Base-by-base conservation (phyloP, 768 basidiomycete genomes). In the Phaffia australis region DNA sequence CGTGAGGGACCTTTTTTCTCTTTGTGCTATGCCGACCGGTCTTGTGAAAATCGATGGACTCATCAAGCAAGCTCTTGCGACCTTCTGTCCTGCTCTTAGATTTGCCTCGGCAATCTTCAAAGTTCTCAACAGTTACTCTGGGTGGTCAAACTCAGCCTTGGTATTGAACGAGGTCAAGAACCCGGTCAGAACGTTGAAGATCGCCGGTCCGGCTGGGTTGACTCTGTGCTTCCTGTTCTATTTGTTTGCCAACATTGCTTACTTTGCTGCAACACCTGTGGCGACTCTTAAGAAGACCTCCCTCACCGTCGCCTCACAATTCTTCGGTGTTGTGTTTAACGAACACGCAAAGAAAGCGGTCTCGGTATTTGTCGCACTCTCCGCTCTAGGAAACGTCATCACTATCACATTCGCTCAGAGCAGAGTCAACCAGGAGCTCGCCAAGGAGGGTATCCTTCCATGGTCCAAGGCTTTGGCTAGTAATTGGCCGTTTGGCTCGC, bases 61-160 rank as follows among this genome's bases (percentile, higher is more conserved):
- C 11, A 42, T 11, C 35, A 11, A 11, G 35, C 35, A 11, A 42
- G 4, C 35, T n/a, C n/a, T n/a, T n/a, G n/a, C n/a, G 11, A 5
- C 35, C 35, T 11, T 42, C 35, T 11, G 78, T 47, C 82, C 80
- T 58, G 79, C 81, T 55, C 81, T 82, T 68, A 81, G 81, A 27
- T 85, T 83, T 64, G 83, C 82, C 0, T 82, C 83, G 0, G 83
- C 82, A 2, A 83, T 79, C 0, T 83, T 82, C 79, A 83, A 84
- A 68, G 81, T 84, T 29, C 74, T 84, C 27, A 77, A 78, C 63
- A 72, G 79, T 1, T 81, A 80, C 64, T 54, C 72, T 1, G 83
- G 83, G 6, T 83, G 83, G 83, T 81, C 81, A 1, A 81, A 80
- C 55, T 80, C 81, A 29, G 83, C 83, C 70, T 82, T 82, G 62